Percentiles rank a stretch among this genome's conserved stretches.
Evolutionary conservation across 2,329 filamentous ascomycete species (phyloP).

Genomic region (Penicillium brasilianum): DNA sequence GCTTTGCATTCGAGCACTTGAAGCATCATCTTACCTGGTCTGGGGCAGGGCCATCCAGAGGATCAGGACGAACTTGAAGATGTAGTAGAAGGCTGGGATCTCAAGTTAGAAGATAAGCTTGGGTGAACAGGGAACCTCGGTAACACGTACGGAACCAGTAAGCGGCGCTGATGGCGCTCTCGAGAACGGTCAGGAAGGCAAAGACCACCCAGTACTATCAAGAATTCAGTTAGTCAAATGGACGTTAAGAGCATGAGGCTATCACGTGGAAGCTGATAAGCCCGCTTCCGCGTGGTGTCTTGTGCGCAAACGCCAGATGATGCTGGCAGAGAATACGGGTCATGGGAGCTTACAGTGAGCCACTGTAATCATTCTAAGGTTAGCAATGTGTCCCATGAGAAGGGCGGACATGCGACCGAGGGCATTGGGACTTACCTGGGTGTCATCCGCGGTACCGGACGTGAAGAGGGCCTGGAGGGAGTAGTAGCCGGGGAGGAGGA

Average conservation of each 20-base stretch:
- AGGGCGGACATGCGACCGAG: neutral
- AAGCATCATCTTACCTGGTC: constrained; percentile 71
- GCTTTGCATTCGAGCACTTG: neutral
- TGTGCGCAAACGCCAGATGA: constrained; percentile 14
- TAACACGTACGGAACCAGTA: constrained; percentile 69
- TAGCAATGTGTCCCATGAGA: constrained; percentile 19
- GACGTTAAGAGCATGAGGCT: constrained; percentile 9
- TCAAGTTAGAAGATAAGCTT: constrained; percentile 30
- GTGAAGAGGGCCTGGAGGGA: constrained; percentile 68
- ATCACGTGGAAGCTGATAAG: constrained; percentile 36
- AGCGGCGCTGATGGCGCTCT: constrained; percentile 68
- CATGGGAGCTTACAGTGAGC: constrained; percentile 59
- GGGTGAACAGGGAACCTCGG: neutral
- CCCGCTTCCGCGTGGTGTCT: constrained; percentile 15
- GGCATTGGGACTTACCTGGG: constrained; percentile 57
- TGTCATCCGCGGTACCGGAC: constrained; percentile 65
- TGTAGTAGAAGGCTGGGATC: constrained; percentile 84
- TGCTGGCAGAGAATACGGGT: constrained; percentile 16
- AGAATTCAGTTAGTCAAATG: constrained; percentile 19
- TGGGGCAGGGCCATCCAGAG: constrained; percentile 97
- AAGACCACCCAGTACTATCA: constrained; percentile 70
- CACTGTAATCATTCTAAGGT: constrained; percentile 52
- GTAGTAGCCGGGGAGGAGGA: constrained; percentile 69
- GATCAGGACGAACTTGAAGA: constrained; percentile 97
- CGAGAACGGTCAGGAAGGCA: constrained; percentile 68